phyloP scores from a whole-genome alignment of 148 eudicot genomes.

The Cornus controversa region DNA sequence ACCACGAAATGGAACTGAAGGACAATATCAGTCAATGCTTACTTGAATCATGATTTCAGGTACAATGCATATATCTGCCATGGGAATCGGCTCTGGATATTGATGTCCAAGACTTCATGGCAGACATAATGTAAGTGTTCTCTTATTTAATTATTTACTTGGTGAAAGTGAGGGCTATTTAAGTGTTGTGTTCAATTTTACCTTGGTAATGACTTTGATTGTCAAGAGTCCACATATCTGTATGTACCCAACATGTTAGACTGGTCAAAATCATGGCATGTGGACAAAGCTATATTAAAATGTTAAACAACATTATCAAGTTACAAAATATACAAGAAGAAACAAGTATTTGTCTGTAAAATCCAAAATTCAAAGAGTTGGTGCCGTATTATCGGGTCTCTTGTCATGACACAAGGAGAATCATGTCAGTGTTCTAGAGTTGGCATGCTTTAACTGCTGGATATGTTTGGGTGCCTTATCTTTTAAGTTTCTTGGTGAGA shows the following conservation, averaged over 20 bases:
- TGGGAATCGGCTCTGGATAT: slow-evolving; percentile 76
- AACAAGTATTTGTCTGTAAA: neutral
- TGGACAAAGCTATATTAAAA: neutral
- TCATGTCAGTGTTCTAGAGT: neutral
- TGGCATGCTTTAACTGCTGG: neutral
- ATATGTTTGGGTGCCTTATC: neutral
- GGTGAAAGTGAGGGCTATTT: neutral
- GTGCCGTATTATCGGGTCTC: no score
- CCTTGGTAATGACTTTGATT: neutral
- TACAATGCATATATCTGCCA: slow-evolving; percentile 63
- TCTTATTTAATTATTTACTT: neutral
- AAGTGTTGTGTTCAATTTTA: neutral
- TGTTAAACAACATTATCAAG: neutral
- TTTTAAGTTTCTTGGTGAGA: neutral
- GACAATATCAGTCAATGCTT: neutral
- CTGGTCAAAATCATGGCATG: neutral
- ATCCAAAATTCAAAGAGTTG: neutral
- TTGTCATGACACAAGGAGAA: neutral
- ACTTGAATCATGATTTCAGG: slow-evolving; percentile 36
- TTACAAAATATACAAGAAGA: neutral
- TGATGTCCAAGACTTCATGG: slow-evolving; percentile 56
- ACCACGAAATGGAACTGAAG: neutral
- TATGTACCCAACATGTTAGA: neutral
- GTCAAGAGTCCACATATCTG: neutral
- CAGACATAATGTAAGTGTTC: slow-evolving; percentile 70